A percentile compares a stretch with the other conserved stretches of the same genome.
Evolutionary conservation across 1,284 basidiomycete species (phyloP).

Genomic region (Papiliotrema laurentii): DNA sequence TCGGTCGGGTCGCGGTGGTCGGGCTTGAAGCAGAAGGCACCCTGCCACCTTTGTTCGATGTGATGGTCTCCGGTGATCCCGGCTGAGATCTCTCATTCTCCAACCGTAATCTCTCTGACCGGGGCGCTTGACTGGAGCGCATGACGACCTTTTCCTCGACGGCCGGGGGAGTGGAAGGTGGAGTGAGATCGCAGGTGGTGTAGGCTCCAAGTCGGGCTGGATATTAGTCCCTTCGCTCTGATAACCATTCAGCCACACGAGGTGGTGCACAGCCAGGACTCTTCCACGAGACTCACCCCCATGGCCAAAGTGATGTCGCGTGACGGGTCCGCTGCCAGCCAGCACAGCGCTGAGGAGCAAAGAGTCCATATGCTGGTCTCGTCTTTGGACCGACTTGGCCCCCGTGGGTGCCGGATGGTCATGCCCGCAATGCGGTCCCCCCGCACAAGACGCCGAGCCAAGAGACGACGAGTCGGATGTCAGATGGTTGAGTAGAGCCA

Average conservation of each 20-base stretch:
- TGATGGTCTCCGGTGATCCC: too few species aligned
- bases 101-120: constrained; percentile 33
- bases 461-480: constrained; percentile 28
- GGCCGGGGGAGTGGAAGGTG: constrained; percentile 29
- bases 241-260: not conserved
- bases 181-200: constrained; percentile 41
- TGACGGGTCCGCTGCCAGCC: constrained; percentile 41
- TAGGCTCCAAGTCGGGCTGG: constrained; percentile 40
- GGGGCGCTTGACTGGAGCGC: constrained; percentile 41
- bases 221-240: too few species aligned
- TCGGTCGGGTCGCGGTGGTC: constrained; percentile 12
- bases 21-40: too few species aligned
- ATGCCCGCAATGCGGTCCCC: not conserved
- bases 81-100: constrained; percentile 21
- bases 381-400: constrained; percentile 16
- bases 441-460: constrained; percentile 8
- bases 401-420: not conserved
- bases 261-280: not conserved
- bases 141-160: constrained; percentile 19
- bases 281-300: constrained; percentile 13
- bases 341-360: constrained; percentile 45
- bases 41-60: too few species aligned
- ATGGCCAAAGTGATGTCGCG: constrained; percentile 47
- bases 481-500: constrained; percentile 40
- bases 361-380: constrained; percentile 37